Base-by-base conservation (phyloP, 2,329 filamentous ascomycete genomes). In the Talaromyces pinophilus region DNA sequence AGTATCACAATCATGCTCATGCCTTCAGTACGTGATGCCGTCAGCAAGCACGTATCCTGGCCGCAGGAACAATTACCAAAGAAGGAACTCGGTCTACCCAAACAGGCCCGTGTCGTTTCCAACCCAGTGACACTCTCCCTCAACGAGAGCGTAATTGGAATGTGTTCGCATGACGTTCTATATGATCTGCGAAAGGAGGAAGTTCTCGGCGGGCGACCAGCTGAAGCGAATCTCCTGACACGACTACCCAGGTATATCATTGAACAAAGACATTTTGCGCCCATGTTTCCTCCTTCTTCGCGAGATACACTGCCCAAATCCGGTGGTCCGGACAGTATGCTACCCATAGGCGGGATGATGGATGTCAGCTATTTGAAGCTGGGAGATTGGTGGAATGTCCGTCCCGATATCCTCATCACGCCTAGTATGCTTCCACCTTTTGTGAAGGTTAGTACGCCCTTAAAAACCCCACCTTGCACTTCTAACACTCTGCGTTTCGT, bases 51-150 rank as follows among this genome's bases (percentile, higher is more conserved):
- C 78, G 91, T 95, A 67, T 90, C 92, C 17, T 98, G 92, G 88
- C 92, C 93, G 0, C 90, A 92, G 74, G 89, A 92, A 75, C 86
- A 87, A 33, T 87, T 97, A 48, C 83, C 84, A 2, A 82, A 79
- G 69, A 91, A 88, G 72, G 90, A 93, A 19, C 85, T 96, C 6
- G 92, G 91, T 4, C 84, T 98, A 5, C 90, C 90, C 11, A 94
- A 92, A 75, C 84, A 89, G 65, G 90, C 86, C 11, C 88, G 87
- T 64, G 86, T 96, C 71, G 87, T 97, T 17, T 92, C 93, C 1
- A 98, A 98, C 75, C 95, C 95, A 0, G 94, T 96, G 84, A 92
- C 91, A 8, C 79, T 98, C 2, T 92, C 88, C 5, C 83, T 98
- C 70, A 99, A 99, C 78, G 95, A 98, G 78, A 86, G 90, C 52